Evolutionary conservation across 192 early-diverging fungal genomes (phyloP).

Genomic region (Haplosporangium gracile): DNA sequence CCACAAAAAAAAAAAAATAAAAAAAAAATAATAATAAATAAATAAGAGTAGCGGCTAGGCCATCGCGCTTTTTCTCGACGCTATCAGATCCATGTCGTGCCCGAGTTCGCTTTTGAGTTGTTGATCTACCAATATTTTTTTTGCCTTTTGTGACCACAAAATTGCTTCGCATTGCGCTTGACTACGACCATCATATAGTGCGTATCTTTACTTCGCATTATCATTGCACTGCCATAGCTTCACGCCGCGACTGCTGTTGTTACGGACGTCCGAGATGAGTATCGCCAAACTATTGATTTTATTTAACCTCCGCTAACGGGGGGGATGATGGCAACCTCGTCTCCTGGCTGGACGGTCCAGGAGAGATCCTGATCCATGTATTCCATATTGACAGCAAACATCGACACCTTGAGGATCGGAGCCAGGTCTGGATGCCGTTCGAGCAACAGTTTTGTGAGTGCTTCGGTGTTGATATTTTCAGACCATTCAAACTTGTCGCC

Average conservation of each 20-base stretch:
- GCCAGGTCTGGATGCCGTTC: slow-evolving; percentile 54
- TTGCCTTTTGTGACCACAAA: background rate
- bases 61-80: background rate
- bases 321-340: slow-evolving; percentile 75
- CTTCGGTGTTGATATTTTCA: slow-evolving; percentile 20
- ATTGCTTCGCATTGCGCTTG: background rate
- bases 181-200: too few species aligned
- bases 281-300: background rate
- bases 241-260: too few species aligned
- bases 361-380: slow-evolving; percentile 66
- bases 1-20: background rate
- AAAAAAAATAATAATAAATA: background rate
- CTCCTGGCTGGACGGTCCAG: slow-evolving; percentile 62
- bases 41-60: background rate
- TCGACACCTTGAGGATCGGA: slow-evolving; percentile 57
- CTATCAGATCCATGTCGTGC: too few species aligned
- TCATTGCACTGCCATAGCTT: too few species aligned
- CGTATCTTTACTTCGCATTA: too few species aligned
- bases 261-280: background rate
- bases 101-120: background rate
- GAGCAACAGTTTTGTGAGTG: slow-evolving; percentile 24
- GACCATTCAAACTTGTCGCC: slow-evolving; percentile 60
- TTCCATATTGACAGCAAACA: slow-evolving; percentile 75
- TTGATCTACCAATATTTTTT: background rate
- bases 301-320: slow-evolving; percentile 75